Evolutionary conservation across 768 basidiomycete species (phyloP).

Genomic region (Tulasnella sp.): DNA sequence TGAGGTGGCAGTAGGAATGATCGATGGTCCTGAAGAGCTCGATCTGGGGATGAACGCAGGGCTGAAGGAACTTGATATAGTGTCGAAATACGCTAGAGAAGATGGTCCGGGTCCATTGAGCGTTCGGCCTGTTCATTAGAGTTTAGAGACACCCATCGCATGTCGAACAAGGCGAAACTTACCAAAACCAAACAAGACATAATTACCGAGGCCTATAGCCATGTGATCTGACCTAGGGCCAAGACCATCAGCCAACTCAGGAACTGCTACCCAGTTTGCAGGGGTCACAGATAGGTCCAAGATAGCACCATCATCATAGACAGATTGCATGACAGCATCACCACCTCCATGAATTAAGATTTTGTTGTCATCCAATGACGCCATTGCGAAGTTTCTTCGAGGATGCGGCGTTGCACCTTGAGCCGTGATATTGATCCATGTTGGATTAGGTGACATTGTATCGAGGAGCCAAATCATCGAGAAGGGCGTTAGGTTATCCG

Average conservation of each 20-base stretch:
- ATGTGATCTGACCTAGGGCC: slow-evolving; percentile 62
- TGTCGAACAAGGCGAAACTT: slow-evolving; percentile 22
- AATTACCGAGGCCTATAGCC: slow-evolving; percentile 44
- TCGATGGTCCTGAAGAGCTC: slow-evolving; percentile 21
- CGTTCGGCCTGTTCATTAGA: slow-evolving; percentile 32
- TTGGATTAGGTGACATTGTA: slow-evolving; percentile 33
- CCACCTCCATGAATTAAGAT: slow-evolving; percentile 71
- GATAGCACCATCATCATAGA: slow-evolving; percentile 58
- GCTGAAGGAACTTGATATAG: slow-evolving; percentile 26
- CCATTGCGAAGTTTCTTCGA: slow-evolving; percentile 48
- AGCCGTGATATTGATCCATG: slow-evolving; percentile 39
- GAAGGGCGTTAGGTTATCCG: slow-evolving; percentile 39
- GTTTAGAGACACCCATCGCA: background rate
- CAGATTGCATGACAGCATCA: slow-evolving; percentile 37
- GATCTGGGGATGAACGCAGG: slow-evolving; percentile 31
- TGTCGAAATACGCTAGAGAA: slow-evolving; percentile 41
- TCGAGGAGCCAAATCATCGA: slow-evolving; percentile 51
- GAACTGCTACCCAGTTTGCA: slow-evolving; percentile 45
- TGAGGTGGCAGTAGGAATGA: background rate
- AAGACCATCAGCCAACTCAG: slow-evolving; percentile 38
- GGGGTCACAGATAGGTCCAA: slow-evolving; percentile 44
- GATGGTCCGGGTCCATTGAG: slow-evolving; percentile 41
- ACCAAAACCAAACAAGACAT: slow-evolving; percentile 73
- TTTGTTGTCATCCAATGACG: slow-evolving; percentile 38
- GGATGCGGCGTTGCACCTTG: slow-evolving; percentile 37